phyloP scores from a whole-genome alignment of 1,284 basidiomycete genomes.

The Moesziomyces sp. region DNA sequence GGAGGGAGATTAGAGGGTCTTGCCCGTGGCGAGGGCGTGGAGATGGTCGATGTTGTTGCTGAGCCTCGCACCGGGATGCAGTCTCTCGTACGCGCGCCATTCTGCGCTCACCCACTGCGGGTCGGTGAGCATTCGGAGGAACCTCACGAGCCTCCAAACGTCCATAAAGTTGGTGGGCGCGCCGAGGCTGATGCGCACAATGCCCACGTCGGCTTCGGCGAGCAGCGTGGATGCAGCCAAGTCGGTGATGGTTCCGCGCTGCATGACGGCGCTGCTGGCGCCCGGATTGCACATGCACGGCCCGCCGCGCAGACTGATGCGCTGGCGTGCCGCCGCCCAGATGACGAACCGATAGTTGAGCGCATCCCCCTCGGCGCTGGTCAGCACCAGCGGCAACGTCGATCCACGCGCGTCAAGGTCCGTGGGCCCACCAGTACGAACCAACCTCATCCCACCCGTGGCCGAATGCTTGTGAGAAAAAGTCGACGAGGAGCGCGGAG shows the following conservation, averaged over 20 bases:
- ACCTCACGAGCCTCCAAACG: conserved; percentile 15
- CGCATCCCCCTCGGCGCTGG: background rate
- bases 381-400: conserved; percentile 20
- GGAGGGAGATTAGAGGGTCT: background rate
- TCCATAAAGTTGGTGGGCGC: conserved; percentile 22
- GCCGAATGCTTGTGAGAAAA: background rate
- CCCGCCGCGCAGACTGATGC: conserved; percentile 29
- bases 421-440: conserved; percentile 4
- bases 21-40: conserved; percentile 8
- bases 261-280: conserved; percentile 18
- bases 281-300: conserved; percentile 44
- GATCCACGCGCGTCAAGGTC: background rate
- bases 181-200: conserved; percentile 23
- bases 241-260: conserved; percentile 24
- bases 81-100: conserved; percentile 9
- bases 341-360: conserved; percentile 37
- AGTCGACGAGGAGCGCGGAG: background rate
- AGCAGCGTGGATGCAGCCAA: conserved; percentile 7
- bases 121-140: conserved; percentile 7
- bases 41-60: conserved; percentile 18
- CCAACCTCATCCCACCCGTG: conserved; percentile 1
- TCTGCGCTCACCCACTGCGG: background rate
- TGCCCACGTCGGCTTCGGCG: conserved; percentile 25
- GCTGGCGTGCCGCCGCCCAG: conserved; percentile 9
- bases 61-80: background rate